A percentile compares a stretch with the other conserved stretches of the same genome.
Conservation (phyloP, 495 filamentous ascomycete genomes). For the Xylaria palmicola region DNA sequence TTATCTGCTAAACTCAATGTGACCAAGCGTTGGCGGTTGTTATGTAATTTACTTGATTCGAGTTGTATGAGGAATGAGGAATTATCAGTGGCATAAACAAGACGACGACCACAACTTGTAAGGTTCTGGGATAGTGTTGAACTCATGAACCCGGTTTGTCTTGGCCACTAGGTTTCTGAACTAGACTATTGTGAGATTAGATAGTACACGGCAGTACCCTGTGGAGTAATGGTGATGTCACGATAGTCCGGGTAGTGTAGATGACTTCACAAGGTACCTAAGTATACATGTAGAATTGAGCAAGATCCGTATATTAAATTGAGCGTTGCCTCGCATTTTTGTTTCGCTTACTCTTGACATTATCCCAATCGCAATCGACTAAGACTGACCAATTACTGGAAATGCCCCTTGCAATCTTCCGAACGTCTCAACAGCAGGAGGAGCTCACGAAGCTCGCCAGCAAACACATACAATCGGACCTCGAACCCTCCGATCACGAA, state of each 20-base stretch:
- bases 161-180: neutral
- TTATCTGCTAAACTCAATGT: too few relatives aligned
- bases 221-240: constrained; percentile 8
- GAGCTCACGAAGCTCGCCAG: constrained; percentile 58
- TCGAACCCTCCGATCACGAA: constrained; percentile 58
- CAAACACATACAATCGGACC: constrained; percentile 63
- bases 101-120: too few relatives aligned
- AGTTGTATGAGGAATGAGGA: too few relatives aligned
- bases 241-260: neutral
- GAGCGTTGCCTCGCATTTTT: too few relatives aligned
- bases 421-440: constrained; percentile 52
- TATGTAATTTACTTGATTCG: too few relatives aligned
- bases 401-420: constrained; percentile 54
- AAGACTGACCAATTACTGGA: neutral
- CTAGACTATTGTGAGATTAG: too few relatives aligned
- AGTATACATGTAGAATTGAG: neutral
- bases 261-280: neutral
- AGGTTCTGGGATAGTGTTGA: too few relatives aligned
- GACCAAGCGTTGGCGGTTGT: too few relatives aligned
- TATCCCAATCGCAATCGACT: too few relatives aligned
- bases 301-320: too few relatives aligned
- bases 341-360: too few relatives aligned
- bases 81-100: too few relatives aligned
- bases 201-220: neutral
- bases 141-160: neutral